Conservation (phyloP, 2,329 filamentous ascomycete species). For the Capronia americana region DNA sequence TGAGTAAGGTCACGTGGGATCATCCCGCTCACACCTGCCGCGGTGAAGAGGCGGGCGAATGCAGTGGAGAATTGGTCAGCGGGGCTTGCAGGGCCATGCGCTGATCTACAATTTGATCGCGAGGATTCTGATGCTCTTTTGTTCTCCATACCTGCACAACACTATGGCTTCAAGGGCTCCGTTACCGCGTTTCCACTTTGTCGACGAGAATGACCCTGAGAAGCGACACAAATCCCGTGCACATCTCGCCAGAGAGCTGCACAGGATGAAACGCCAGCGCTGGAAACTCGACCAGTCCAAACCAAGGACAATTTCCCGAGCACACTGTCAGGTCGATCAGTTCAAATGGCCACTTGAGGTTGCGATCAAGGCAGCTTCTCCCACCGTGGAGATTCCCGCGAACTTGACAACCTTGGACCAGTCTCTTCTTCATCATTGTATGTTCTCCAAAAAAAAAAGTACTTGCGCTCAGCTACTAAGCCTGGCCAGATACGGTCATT, state of each 20-base stretch:
- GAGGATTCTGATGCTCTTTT: background rate
- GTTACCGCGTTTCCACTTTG: constrained; percentile 15
- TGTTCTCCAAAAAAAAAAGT: background rate
- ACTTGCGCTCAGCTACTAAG: background rate
- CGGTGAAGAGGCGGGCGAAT: too few relatives aligned
- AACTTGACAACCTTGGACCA: constrained; percentile 2
- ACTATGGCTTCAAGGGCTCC: constrained; percentile 1
- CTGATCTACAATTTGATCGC: background rate
- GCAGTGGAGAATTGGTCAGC: background rate
- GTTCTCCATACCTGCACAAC: background rate
- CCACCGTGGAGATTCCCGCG: constrained; percentile 9
- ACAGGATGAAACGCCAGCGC: constrained; percentile 18
- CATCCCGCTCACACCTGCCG: background rate
- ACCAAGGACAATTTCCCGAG: constrained; percentile 1
- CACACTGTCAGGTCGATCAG: background rate
- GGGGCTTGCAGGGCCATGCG: background rate
- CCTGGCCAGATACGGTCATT: background rate
- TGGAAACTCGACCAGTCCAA: background rate
- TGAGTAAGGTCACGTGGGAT: background rate
- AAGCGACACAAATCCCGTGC: constrained; percentile 14
- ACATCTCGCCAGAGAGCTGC: constrained; percentile 20
- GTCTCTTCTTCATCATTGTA: constrained; percentile 19
- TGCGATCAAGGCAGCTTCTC: constrained; percentile 17
- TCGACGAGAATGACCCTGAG: constrained; percentile 20
- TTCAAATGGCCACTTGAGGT: constrained; percentile 15